Evolutionary conservation across 2,329 filamentous ascomycete species (phyloP), one percentile per base, ranked within the genome.

Genomic region (Fusarium continuum): DNA sequence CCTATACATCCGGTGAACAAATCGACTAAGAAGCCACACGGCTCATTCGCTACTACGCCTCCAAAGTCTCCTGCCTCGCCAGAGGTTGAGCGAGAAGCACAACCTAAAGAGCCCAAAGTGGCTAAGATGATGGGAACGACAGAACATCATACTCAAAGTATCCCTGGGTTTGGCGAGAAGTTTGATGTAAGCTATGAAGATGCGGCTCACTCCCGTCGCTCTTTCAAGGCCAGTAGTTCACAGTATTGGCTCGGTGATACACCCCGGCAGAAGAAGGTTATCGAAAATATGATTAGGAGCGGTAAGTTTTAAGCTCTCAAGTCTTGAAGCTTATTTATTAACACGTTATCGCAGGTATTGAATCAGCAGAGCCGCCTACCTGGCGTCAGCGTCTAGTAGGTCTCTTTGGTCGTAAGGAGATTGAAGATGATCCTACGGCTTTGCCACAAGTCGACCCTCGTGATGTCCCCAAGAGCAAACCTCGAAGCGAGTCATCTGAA

Each of bases 161-260:
- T 61, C 28, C 49, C 49, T 17, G 56, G 55, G 7, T 25, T 44
- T 28, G 39, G 55, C 19, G 23, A 58, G 16, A 35, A 57, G 16
- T 46, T 68, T 10, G 25, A 19, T 13, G 48, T 69, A 6, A 55
- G 55, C 2, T 72, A 56, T 28, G 51, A 34, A 7, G 54, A 70
- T 16, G 32, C 50, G n/a, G 56, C 61, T 20, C 26, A 51, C 6
- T 57, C 61, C 16, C 64, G 67, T 34, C 59, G 66, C 8, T 47
- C 41, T 20, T 74, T 74, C 28, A 45, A 59, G 4, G 67, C 69
- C 4, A 69, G 73, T 1, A 46, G 50, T 22, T 48, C 57, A 11
- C 64, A 69, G 44, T 75, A 69, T 45, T 71, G 72, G 68, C 61
- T 62, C 20, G 74, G 73, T 6, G 71, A 74, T 34, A 76, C 74